Conservation (phyloP, 2,329 filamentous ascomycete species). For the Aaosphaeria pasadenensis region DNA sequence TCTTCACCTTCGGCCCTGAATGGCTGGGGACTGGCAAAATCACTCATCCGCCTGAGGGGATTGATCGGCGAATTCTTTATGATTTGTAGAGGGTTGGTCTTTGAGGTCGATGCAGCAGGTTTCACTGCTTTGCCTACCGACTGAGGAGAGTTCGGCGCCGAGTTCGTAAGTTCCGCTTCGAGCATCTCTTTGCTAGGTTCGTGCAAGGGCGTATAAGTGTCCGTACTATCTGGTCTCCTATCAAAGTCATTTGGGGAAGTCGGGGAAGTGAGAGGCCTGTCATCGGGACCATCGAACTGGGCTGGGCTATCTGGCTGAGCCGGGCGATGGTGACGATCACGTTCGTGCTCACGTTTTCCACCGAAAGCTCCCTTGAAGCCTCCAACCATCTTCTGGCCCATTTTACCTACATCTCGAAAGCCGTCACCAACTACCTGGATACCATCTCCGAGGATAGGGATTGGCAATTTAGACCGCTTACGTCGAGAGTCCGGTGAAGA, state of each 20-base stretch:
- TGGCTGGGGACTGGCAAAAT: slow-evolving; percentile 46
- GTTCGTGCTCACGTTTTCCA: slow-evolving; percentile 13
- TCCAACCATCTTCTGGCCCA: slow-evolving; percentile 39
- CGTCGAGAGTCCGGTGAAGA: slow-evolving; percentile 25
- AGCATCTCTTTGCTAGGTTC: slow-evolving; percentile 20
- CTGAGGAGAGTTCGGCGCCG: slow-evolving; percentile 21
- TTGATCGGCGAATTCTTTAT: slow-evolving; percentile 23
- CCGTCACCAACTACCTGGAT: slow-evolving; percentile 43
- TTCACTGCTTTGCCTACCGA: slow-evolving; percentile 15
- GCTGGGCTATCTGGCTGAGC: slow-evolving; percentile 2
- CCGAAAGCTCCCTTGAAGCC: slow-evolving; percentile 35
- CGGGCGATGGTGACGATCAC: background rate
- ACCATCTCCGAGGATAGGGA: slow-evolving; percentile 49
- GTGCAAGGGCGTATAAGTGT: slow-evolving; percentile 29
- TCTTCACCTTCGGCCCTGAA: slow-evolving; percentile 37
- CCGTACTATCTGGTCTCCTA: slow-evolving; percentile 24
- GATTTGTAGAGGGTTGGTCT: slow-evolving; percentile 14
- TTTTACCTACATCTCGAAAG: slow-evolving; percentile 46
- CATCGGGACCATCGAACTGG: slow-evolving; percentile 16
- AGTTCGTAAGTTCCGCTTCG: slow-evolving; percentile 14
- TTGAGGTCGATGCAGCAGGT: slow-evolving; percentile 4
- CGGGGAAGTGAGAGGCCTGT: slow-evolving; percentile 21
- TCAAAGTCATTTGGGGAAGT: slow-evolving; percentile 21
- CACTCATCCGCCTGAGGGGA: slow-evolving; percentile 23
- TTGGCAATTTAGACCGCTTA: slow-evolving; percentile 31